A percentile compares a stretch with the other conserved stretches of the same genome.
phyloP scores from a whole-genome alignment of 768 basidiomycete species.

The Lentinula lateritia region DNA sequence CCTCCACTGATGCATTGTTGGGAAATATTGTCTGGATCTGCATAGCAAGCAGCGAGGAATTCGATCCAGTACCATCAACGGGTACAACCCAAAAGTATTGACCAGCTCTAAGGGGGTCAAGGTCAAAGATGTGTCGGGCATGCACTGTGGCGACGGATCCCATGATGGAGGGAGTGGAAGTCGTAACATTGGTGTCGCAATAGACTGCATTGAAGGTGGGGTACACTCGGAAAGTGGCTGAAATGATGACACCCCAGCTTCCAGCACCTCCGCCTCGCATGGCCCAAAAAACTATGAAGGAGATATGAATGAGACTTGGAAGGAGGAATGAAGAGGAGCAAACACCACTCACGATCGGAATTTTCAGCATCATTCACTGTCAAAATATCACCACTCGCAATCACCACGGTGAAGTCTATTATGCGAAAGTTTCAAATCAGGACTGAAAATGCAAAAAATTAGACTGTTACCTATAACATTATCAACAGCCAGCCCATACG shows the following conservation, averaged over 20 bases:
- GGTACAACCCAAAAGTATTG: conserved; percentile 20
- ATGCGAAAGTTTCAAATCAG: too few relatives aligned
- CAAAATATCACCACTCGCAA: too few relatives aligned
- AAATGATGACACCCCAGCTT: conserved; percentile 32
- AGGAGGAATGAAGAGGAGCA: too few relatives aligned
- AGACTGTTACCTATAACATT: too few relatives aligned
- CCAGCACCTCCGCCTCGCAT: conserved; percentile 14
- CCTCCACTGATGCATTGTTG: conserved; percentile 9
- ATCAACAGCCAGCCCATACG: too few relatives aligned
- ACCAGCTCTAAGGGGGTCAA: conserved; percentile 22
- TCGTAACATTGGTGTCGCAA: conserved; percentile 1
- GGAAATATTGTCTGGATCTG: conserved; percentile 12
- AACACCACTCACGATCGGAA: too few relatives aligned
- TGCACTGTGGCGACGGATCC: conserved; percentile 22
- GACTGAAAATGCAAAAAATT: too few relatives aligned
- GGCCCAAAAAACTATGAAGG: conserved; percentile 6
- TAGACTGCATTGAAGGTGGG: conserved; percentile 25
- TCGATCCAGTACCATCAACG: too few relatives aligned
- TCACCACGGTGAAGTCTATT: too few relatives aligned
- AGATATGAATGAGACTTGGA: background rate
- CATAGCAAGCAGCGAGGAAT: too few relatives aligned
- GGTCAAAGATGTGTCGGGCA: conserved; percentile 30
- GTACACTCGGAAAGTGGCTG: conserved; percentile 27
- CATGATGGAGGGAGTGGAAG: background rate
- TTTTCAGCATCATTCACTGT: too few relatives aligned